phyloP scores from a whole-genome alignment of 495 filamentous ascomycete species.

The Aspergillus haitiensis region DNA sequence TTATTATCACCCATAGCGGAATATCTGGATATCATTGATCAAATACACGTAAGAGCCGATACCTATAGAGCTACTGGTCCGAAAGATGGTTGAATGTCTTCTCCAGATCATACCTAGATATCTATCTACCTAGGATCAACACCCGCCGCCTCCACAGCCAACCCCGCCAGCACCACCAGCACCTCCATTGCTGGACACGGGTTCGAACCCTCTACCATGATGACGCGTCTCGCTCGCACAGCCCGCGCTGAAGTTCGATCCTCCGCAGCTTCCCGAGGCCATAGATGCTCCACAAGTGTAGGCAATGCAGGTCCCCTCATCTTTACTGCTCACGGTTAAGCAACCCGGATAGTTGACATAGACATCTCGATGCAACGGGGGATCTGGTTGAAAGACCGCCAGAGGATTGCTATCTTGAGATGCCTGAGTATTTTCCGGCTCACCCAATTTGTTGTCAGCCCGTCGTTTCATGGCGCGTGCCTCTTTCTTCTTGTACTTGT shows the following conservation, averaged over 20 bases:
- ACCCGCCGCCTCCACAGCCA: neutral
- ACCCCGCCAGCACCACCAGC: constrained; percentile 2
- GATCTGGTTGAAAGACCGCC: neutral
- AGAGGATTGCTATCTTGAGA: neutral
- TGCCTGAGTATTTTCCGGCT: neutral
- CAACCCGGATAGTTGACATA: neutral
- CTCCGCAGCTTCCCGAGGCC: constrained; percentile 5
- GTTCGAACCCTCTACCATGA: neutral
- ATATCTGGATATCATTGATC: too few species aligned
- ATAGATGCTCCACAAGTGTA: neutral
- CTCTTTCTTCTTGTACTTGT: neutral
- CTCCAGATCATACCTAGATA: too few species aligned
- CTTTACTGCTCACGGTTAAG: neutral
- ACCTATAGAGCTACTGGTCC: too few species aligned
- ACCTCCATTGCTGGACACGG: neutral
- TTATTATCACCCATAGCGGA: too few species aligned
- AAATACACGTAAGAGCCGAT: too few species aligned
- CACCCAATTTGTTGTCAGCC: neutral
- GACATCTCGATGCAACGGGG: neutral
- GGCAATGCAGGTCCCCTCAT: constrained; percentile 1
- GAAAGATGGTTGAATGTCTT: too few species aligned
- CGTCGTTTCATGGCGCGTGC: too few species aligned
- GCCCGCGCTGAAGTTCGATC: neutral
- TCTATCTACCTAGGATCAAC: too few species aligned
- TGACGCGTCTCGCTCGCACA: neutral